Evolutionary conservation across 441 rosid species (phyloP).

Genomic region (Populus hybrid): DNA sequence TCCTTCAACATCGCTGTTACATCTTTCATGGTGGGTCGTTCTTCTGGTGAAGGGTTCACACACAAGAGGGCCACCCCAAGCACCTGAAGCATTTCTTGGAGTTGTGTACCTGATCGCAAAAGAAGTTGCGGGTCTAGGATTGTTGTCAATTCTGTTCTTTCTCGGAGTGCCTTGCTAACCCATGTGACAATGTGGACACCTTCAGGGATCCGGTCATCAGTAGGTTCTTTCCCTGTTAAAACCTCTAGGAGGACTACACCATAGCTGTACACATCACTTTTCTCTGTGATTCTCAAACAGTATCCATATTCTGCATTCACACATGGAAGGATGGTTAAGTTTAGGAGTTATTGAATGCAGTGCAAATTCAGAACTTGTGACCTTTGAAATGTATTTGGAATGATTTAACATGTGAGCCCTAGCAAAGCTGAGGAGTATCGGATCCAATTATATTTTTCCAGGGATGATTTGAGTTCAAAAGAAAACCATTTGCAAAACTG

Average conservation of each 20-base stretch:
- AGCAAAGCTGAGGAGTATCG: background rate
- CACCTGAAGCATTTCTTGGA: conserved; percentile 85
- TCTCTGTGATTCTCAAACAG: conserved; percentile 70
- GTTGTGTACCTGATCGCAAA: conserved; percentile 50
- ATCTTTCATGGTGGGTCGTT: conserved; percentile 89
- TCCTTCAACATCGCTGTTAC: conserved; percentile 78
- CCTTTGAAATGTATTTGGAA: too few relatives aligned
- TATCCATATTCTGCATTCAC: conserved; percentile 66
- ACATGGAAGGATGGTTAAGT: background rate
- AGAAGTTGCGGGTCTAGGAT: conserved; percentile 64
- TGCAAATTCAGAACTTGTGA: background rate
- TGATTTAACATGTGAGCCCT: background rate
- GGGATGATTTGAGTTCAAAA: background rate
- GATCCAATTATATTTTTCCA: background rate
- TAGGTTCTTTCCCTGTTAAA: conserved; percentile 77
- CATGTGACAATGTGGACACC: conserved; percentile 70
- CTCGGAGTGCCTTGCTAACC: conserved; percentile 66
- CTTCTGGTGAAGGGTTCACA: conserved; percentile 61
- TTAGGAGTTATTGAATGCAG: background rate
- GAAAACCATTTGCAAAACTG: background rate
- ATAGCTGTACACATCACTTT: conserved; percentile 88
- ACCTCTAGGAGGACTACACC: conserved; percentile 83
- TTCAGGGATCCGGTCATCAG: conserved; percentile 55
- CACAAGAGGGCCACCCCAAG: conserved; percentile 90
- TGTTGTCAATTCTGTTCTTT: conserved; percentile 36